These are phyloP conservation scores for Fusarium sp. DNA, from an alignment of 2,329 filamentous ascomycete genomes.

Conservation along the genomic window DNA sequence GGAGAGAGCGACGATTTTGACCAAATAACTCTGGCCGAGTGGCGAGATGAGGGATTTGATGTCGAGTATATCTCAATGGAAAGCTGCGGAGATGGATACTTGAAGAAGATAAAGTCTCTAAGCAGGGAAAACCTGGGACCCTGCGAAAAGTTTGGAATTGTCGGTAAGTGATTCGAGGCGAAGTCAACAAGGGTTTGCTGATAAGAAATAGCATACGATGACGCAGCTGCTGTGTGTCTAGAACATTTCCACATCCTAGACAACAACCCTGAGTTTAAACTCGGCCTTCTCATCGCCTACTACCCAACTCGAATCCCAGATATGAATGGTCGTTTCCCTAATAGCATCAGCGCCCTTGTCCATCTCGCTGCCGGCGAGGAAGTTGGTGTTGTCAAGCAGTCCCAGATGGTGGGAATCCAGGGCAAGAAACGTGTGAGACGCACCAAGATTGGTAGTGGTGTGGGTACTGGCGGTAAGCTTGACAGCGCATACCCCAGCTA, in stretches of 20 bases:
- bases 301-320: constrained; percentile 63
- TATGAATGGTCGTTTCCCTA: constrained; percentile 59
- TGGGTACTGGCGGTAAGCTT: constrained; percentile 57
- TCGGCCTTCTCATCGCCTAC: constrained; percentile 61
- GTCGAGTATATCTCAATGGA: constrained; percentile 61
- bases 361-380: constrained; percentile 59
- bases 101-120: constrained; percentile 54
- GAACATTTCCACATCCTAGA: constrained; percentile 63
- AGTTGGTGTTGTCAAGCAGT: constrained; percentile 59
- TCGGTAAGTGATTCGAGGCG: constrained; percentile 52
- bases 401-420: constrained; percentile 62
- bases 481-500: constrained; percentile 59
- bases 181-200: neutral
- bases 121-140: constrained; percentile 55
- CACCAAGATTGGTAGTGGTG: constrained; percentile 55
- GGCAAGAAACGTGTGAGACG: constrained; percentile 58
- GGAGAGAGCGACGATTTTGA: constrained; percentile 62
- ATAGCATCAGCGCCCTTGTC: constrained; percentile 57
- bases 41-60: constrained; percentile 61
- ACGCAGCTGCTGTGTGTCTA: constrained; percentile 60
- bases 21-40: constrained; percentile 54
- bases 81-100: constrained; percentile 54
- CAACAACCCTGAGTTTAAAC: constrained; percentile 61
- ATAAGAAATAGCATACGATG: constrained; percentile 57
- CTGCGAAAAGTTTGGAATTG: constrained; percentile 61